Percentiles rank a stretch among this genome's conserved stretches.
Conservation (phyloP, 2,329 filamentous ascomycete species). For the Colletotrichum sp. region DNA sequence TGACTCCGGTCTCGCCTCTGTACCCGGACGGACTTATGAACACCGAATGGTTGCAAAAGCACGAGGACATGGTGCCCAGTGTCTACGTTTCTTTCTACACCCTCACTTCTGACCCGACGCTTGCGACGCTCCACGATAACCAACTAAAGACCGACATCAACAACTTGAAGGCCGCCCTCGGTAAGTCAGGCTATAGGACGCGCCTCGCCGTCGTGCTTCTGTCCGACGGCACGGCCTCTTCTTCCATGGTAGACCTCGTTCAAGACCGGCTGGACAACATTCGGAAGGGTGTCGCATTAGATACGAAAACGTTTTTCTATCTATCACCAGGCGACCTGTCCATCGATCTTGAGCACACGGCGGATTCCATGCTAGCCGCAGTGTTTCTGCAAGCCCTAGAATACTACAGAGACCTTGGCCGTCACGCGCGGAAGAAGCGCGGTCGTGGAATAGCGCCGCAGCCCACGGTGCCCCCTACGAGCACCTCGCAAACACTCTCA, state of each 20-base stretch:
- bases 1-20: constrained; percentile 80
- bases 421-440: constrained; percentile 88
- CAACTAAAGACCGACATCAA: constrained; percentile 88
- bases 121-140: constrained; percentile 82
- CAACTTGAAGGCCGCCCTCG: constrained; percentile 71
- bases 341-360: constrained; percentile 75
- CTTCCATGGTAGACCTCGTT: constrained; percentile 62
- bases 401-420: constrained; percentile 93
- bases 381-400: constrained; percentile 80
- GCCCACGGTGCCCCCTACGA: constrained; percentile 83
- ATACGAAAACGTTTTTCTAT: constrained; percentile 86
- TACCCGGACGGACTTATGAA: constrained; percentile 92
- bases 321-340: constrained; percentile 75
- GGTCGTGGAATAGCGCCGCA: constrained; percentile 78
- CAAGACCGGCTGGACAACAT: constrained; percentile 79
- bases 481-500: constrained; percentile 86
- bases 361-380: constrained; percentile 73
- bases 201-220: constrained; percentile 80
- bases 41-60: constrained; percentile 84
- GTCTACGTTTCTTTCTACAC: constrained; percentile 82
- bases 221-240: constrained; percentile 61
- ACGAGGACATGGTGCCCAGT: constrained; percentile 83
- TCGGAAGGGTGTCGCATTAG: constrained; percentile 78
- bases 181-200: constrained; percentile 76
- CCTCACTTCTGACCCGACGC: constrained; percentile 74